Percentiles rank a stretch among this genome's conserved stretches.
Evolutionary conservation across 768 basidiomycete species (phyloP).

Genomic region (Suillus lakei): DNA sequence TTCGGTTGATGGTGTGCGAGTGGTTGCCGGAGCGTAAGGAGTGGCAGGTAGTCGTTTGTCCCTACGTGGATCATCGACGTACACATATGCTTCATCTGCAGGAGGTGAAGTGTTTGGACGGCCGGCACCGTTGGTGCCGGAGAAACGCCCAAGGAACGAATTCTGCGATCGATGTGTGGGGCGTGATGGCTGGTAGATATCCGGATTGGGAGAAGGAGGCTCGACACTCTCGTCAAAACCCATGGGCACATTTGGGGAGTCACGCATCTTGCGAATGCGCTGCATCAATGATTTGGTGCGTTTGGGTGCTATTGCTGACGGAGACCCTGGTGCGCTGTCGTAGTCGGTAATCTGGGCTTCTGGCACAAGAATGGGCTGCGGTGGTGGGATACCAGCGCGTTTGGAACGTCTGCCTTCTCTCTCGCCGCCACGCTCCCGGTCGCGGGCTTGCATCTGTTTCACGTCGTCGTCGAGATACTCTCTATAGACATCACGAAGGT

Average conservation of each 20-base stretch:
- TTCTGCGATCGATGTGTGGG: slow-evolving; percentile 77
- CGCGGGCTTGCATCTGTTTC: slow-evolving; percentile 29
- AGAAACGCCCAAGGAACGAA: slow-evolving; percentile 79
- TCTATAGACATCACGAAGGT: slow-evolving; percentile 50
- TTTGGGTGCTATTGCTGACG: slow-evolving; percentile 57
- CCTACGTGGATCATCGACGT: slow-evolving; percentile 55
- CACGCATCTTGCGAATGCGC: slow-evolving; percentile 87
- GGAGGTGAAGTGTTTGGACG: slow-evolving; percentile 43
- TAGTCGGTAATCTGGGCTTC: slow-evolving; percentile 49
- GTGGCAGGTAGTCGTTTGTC: slow-evolving; percentile 61
- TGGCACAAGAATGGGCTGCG: slow-evolving; percentile 80
- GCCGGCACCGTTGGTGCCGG: slow-evolving; percentile 34
- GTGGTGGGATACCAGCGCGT: slow-evolving; percentile 71
- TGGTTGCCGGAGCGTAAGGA: slow-evolving; percentile 35
- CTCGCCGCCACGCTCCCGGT: slow-evolving; percentile 41
- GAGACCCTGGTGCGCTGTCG: slow-evolving; percentile 43
- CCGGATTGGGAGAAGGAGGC: slow-evolving; percentile 49
- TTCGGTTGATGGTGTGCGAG: slow-evolving; percentile 32
- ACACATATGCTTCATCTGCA: slow-evolving; percentile 62
- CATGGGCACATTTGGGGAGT: slow-evolving; percentile 83
- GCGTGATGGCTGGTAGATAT: slow-evolving; percentile 40
- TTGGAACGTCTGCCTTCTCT: slow-evolving; percentile 41
- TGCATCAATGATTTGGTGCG: slow-evolving; percentile 87
- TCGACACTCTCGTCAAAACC: slow-evolving; percentile 45
- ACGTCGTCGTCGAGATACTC: slow-evolving; percentile 48